Conservation (phyloP, 768 basidiomycete genomes). For the Dioszegia crocea region DNA sequence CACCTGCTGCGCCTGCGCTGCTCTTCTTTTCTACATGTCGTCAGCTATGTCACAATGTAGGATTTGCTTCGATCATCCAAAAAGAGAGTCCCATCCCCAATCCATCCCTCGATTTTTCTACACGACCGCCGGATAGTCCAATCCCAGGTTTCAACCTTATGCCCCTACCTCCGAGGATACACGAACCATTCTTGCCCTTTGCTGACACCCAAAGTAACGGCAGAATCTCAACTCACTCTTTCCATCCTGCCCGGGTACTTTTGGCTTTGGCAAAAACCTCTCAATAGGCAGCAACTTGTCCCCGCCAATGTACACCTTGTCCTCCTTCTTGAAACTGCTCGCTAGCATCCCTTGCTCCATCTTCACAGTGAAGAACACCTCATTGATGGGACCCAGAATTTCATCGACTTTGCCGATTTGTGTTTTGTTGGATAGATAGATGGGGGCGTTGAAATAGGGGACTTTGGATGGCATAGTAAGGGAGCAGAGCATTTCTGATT, state of each 20-base stretch:
- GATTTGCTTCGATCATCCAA: too few relatives aligned
- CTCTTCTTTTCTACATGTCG: slow-evolving; percentile 3
- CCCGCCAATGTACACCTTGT: slow-evolving; percentile 95
- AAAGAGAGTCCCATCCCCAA: neutral
- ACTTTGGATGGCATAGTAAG: slow-evolving; percentile 82
- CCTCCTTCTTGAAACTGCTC: slow-evolving; percentile 90
- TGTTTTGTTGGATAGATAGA: slow-evolving; percentile 94
- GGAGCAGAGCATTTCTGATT: slow-evolving; percentile 95
- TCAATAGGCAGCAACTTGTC: slow-evolving; percentile 96
- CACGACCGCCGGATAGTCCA: too few relatives aligned
- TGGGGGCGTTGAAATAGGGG: slow-evolving; percentile 97
- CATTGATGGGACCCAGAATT: slow-evolving; percentile 98
- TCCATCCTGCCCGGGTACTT: slow-evolving; percentile 62
- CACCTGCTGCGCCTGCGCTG: slow-evolving; percentile 24
- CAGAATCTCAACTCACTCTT: slow-evolving; percentile 41
- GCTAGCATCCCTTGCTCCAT: slow-evolving; percentile 96
- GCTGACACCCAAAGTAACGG: too few relatives aligned
- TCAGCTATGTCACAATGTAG: neutral
- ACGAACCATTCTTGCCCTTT: too few relatives aligned
- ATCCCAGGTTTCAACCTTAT: too few relatives aligned
- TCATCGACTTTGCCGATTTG: slow-evolving; percentile 96
- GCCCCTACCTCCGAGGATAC: too few relatives aligned
- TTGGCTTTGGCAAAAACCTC: slow-evolving; percentile 93
- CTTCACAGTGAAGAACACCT: slow-evolving; percentile 96
- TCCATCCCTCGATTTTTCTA: too few relatives aligned